Percentiles rank a stretch among this genome's conserved stretches.
Conservation (phyloP, 106 monocot genomes). For the Apostasia shenzhenica region DNA sequence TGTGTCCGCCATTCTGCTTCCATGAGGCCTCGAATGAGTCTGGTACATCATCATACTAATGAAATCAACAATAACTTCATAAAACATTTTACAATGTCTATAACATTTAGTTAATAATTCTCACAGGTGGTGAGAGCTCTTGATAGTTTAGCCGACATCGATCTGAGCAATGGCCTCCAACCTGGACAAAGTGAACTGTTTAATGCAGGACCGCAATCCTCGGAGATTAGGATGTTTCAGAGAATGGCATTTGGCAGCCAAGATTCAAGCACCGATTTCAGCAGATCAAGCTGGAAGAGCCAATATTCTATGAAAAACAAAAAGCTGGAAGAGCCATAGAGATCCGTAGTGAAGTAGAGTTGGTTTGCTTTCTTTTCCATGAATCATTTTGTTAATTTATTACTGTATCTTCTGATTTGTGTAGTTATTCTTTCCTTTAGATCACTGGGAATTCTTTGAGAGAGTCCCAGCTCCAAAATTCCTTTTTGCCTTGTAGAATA, state of each 20-base stretch:
- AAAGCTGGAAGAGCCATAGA: conserved; percentile 12
- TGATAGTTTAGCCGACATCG: conserved; percentile 45
- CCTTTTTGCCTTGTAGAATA: no score
- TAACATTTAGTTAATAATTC: not conserved
- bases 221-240: conserved; percentile 56
- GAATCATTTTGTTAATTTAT: not conserved
- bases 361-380: not conserved
- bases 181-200: conserved; percentile 56
- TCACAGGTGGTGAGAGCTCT: conserved; percentile 60
- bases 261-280: conserved; percentile 39
- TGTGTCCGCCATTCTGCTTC: conserved; percentile 81
- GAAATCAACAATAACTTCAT: not conserved
- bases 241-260: conserved; percentile 60
- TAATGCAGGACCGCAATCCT: conserved; percentile 29
- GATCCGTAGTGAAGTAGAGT: conserved; percentile 3
- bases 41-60: conserved; percentile 29
- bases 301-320: conserved; percentile 8
- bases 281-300: conserved; percentile 18
- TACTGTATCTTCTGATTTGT: conserved; percentile 1
- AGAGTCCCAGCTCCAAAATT: not conserved
- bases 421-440: not conserved
- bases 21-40: conserved; percentile 87
- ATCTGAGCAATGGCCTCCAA: conserved; percentile 52
- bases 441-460: conserved; percentile 1
- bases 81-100: not conserved